Percentiles rank a stretch among this genome's conserved stretches.
Conservation (phyloP, 305 asterid genomes). For the Solanum aculeatissimum region DNA sequence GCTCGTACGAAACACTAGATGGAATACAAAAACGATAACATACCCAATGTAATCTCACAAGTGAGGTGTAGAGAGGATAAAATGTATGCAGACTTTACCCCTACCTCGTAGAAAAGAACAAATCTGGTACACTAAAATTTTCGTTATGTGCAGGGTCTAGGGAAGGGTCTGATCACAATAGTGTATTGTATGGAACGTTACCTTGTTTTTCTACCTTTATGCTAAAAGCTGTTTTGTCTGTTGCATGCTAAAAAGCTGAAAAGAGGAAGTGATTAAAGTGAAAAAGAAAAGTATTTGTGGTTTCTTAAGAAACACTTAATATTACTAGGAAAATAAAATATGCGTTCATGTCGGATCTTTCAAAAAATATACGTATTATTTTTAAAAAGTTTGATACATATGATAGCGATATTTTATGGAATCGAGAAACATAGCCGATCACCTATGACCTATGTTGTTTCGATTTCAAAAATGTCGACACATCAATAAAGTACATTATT, state of each 20-base stretch:
- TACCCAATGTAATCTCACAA: too few relatives aligned
- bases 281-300: background rate
- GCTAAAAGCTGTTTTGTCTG: constrained; percentile 14
- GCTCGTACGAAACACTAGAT: background rate
- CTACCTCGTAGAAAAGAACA: too few relatives aligned
- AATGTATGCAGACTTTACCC: too few relatives aligned
- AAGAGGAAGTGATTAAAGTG: background rate
- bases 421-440: background rate
- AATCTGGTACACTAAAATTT: too few relatives aligned
- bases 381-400: too few relatives aligned
- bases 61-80: too few relatives aligned
- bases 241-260: constrained; percentile 3
- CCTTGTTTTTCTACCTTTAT: background rate
- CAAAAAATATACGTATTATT: background rate
- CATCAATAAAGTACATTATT: background rate
- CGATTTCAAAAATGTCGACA: background rate
- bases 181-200: too few relatives aligned
- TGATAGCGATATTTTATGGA: background rate
- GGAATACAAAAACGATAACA: background rate
- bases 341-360: rapidly evolving
- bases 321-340: constrained; percentile 20
- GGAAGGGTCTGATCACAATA: too few relatives aligned
- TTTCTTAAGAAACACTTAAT: constrained; percentile 19
- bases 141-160: too few relatives aligned
- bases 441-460: background rate